Conservation (phyloP, 2,329 filamentous ascomycete species). For the Sporothrix schenckii region DNA sequence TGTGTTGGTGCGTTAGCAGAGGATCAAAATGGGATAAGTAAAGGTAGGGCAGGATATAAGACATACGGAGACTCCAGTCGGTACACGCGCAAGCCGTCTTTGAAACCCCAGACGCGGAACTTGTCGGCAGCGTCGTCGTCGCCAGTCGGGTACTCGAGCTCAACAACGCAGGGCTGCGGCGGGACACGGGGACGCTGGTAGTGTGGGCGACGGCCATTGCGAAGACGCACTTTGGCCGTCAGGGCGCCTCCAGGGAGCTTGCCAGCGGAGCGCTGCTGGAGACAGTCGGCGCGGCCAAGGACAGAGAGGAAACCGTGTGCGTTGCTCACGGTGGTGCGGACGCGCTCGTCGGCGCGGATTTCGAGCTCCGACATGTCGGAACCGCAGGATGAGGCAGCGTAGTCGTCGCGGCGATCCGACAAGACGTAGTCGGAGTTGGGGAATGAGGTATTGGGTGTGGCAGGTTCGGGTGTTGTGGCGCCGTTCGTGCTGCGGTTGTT, state of each 20-base stretch:
- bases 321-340: background rate
- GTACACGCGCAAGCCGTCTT: conserved; percentile 34
- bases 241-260: background rate
- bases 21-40: background rate
- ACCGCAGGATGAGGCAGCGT: background rate
- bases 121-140: conserved; percentile 25
- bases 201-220: background rate
- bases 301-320: background rate
- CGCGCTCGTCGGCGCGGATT: background rate
- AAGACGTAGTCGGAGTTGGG: background rate
- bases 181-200: background rate
- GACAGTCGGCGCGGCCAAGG: conserved; percentile 31
- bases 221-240: background rate
- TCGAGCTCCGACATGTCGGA: conserved; percentile 12
- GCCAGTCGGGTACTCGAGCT: conserved; percentile 24
- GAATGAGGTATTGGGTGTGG: background rate
- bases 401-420: background rate
- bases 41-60: background rate
- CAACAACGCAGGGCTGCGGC: background rate
- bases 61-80: conserved; percentile 20
- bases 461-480: too few relatives aligned
- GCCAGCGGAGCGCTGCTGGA: conserved; percentile 22
- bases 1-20: background rate
- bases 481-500: too few relatives aligned
- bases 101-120: conserved; percentile 30